Conservation (phyloP, 768 basidiomycete genomes). For the Tricholoma flavovirens region DNA sequence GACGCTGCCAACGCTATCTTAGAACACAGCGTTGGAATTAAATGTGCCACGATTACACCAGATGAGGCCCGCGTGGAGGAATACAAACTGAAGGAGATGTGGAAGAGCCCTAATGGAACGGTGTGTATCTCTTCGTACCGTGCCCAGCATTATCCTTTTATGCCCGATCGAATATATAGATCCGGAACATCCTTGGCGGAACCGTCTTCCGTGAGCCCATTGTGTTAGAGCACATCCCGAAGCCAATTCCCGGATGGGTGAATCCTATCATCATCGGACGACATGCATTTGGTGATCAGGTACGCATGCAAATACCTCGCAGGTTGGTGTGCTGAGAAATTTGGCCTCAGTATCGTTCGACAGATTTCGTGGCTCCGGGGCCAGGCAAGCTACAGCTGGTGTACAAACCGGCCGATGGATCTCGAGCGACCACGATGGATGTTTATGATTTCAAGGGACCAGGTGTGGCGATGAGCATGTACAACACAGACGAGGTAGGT, state of each 20-base stretch:
- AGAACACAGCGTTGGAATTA: slow-evolving; percentile 94
- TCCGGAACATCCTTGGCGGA: slow-evolving; percentile 96
- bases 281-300: slow-evolving; percentile 97
- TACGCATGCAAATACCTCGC: slow-evolving; percentile 20
- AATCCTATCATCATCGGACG: slow-evolving; percentile 96
- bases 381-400: slow-evolving; percentile 92
- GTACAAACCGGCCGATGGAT: slow-evolving; percentile 77
- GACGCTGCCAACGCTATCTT: slow-evolving; percentile 94
- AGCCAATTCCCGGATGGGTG: slow-evolving; percentile 93
- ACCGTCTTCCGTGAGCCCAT: slow-evolving; percentile 99
- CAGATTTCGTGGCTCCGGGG: slow-evolving; percentile 87
- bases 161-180: slow-evolving; percentile 38
- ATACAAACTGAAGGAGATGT: slow-evolving; percentile 99
- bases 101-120: slow-evolving; percentile 95
- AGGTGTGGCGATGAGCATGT: slow-evolving; percentile 96
- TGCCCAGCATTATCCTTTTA: neutral
- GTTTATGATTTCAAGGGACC: slow-evolving; percentile 93
- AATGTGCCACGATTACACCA: slow-evolving; percentile 98
- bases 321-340: neutral
- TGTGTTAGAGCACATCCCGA: slow-evolving; percentile 84
- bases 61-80: slow-evolving; percentile 95
- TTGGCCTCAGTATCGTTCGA: slow-evolving; percentile 79
- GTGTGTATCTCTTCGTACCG: slow-evolving; percentile 35
- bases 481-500: slow-evolving; percentile 89
- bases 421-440: slow-evolving; percentile 59